Base-by-base conservation (phyloP, 2,329 filamentous ascomycete genomes). In the Colletotrichum navitas region DNA sequence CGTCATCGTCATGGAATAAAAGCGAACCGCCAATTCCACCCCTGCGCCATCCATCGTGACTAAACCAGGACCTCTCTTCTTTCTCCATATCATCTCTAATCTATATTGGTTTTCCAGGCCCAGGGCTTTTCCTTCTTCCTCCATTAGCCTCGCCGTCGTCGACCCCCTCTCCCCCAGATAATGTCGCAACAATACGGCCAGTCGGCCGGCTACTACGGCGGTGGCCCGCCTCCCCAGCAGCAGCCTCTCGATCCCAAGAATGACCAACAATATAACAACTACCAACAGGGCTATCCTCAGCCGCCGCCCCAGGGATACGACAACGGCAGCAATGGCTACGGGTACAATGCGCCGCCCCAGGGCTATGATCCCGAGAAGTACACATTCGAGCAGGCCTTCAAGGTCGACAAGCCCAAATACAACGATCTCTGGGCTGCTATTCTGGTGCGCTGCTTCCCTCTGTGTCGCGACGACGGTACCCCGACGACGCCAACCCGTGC, bases 391-490 rank as follows among this genome's bases (percentile, higher is more conserved):
- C 88, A 98, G 78, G 89, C 91, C 1, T 98, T 98, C 85, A 92
- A 92, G 81, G 81, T 98, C 63, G 89, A 93, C 63, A 91, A 85
- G 74, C 94, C 94, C n/a, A 97, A 95, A 80, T 97, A 88, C 83
- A 94, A 98, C 77, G 95, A 98, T 79, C 79, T 93, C 34, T 98
- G 95, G 95, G 95, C 95, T 4, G 94, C 92, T 5, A 83, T 97
- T 51, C 83, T 98, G 78, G 91, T 93, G 80, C 21, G 86, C 4
- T 75, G 76, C 75, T 21, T 79, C 62, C 6, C 24, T 79, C 65
- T 75, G 76, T 75, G n/a, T n/a, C n/a, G n/a, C n/a, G n/a, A n/a
- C n/a, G n/a, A n/a, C n/a, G n/a, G n/a, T n/a, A n/a, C n/a, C 16
- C 77, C 59, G 76, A 74, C 39, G 72, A 56, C n/a, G 26, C 29